phyloP scores from a whole-genome alignment of 2,329 filamentous ascomycete species.

The Venturia pyrina region DNA sequence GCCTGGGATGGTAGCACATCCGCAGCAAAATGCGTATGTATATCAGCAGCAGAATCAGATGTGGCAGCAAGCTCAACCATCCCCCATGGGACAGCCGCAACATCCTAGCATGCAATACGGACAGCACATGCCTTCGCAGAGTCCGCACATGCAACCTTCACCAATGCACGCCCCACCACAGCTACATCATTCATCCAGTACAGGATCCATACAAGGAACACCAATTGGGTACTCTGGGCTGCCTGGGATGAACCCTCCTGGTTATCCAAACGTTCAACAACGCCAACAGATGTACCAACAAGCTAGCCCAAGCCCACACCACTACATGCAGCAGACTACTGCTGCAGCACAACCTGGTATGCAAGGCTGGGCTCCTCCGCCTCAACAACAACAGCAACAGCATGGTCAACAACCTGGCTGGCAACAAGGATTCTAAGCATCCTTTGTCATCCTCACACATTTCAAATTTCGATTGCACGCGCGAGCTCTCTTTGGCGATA shows the following conservation, averaged over 20 bases:
- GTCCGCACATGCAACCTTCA: conserved; percentile 37
- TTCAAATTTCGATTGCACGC: background rate
- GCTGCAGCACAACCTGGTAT: conserved; percentile 39
- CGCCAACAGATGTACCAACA: conserved; percentile 36
- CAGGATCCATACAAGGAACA: conserved; percentile 30
- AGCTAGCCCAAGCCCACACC: conserved; percentile 33
- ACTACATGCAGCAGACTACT: conserved; percentile 34
- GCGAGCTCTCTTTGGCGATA: background rate
- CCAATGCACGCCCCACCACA: conserved; percentile 40
- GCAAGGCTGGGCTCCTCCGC: conserved; percentile 40
- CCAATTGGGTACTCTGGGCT: conserved; percentile 37
- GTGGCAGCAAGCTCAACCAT: conserved; percentile 40
- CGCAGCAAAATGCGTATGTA: conserved; percentile 35
- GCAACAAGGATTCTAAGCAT: conserved; percentile 17
- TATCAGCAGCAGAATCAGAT: conserved; percentile 35
- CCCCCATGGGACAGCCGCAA: conserved; percentile 32
- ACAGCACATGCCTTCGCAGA: conserved; percentile 25
- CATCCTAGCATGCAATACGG: conserved; percentile 34
- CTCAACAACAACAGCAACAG: conserved; percentile 29
- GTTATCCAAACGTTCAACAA: conserved; percentile 37
- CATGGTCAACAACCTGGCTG: conserved; percentile 34
- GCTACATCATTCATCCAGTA: conserved; percentile 35
- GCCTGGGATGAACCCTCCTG: conserved; percentile 33
- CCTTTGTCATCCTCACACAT: background rate
- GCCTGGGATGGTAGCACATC: conserved; percentile 40